Base-by-base conservation (phyloP, 2,329 filamentous ascomycete genomes). In the Aureobasidium melanogenum region DNA sequence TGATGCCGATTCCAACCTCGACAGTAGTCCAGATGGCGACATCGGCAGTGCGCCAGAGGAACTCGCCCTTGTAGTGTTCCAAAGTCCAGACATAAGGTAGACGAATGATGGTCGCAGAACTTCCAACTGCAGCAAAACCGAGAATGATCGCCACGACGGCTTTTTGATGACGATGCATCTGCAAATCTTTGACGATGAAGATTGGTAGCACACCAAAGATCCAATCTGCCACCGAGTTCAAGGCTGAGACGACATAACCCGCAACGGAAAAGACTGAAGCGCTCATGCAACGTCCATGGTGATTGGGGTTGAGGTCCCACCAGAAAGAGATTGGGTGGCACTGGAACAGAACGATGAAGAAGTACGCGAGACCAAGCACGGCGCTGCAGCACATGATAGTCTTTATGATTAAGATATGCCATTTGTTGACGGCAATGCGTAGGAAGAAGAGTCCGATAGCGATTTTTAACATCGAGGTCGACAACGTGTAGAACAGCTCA, bases 401-500 rank as follows among this genome's bases (percentile, higher is more conserved):
- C 62, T 76, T 75, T 47, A 83, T 76, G 62, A 78, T 75, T 65
- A 71, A 71, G 30, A 75, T 71, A 57, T 83, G 80, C 30, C 73
- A 62, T 41, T 67, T 72, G 51, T 75, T 72, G 44, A 78, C 70
- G 0, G 80, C 78, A 15, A 84, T 74, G 51, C 81, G 77, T 14
- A 83, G 75, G 48, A 83, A 75, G 64, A 82, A 81, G 24, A 81
- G 71, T 7, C 75, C 79, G 51, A 84, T 79, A 0, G 81, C 78
- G 38, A 82, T 72, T 63, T 82, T 82, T 47, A 80, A 73, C 17
- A 79, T 68, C 43, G 76, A 73, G 28, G 75, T 80, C 7, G 76
- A 73, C 58, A 80, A 67, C 9, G 79, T 76, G 67, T 84, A 84
- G 64, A 78, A 77, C n/a, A 80, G 70, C 65, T 83, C 81, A 64